A percentile compares a stretch with the other conserved stretches of the same genome.
phyloP scores from a whole-genome alignment of 2,329 filamentous ascomycete species.

The Neocucurbitaria cava region DNA sequence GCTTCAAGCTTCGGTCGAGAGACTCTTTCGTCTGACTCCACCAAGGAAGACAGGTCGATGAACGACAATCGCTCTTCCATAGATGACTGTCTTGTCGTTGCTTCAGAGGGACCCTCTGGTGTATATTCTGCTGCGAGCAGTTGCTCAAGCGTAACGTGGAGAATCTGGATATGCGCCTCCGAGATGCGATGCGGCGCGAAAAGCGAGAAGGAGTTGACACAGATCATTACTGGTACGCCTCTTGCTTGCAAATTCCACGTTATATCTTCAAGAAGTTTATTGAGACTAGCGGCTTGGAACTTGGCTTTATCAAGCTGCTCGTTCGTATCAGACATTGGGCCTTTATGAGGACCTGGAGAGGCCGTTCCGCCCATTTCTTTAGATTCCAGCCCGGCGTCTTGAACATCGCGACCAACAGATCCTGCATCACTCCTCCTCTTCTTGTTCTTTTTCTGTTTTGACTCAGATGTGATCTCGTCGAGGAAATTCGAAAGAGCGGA shows the following conservation, averaged over 20 bases:
- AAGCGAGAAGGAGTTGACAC: conserved; percentile 31
- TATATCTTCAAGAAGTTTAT: conserved; percentile 28
- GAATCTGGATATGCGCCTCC: conserved; percentile 30
- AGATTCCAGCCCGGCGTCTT: background rate
- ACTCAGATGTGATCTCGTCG: conserved; percentile 13
- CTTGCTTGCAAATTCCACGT: conserved; percentile 22
- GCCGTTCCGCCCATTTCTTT: background rate
- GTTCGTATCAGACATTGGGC: conserved; percentile 9
- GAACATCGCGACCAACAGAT: background rate
- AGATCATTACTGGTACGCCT: conserved; percentile 31
- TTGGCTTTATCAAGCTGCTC: conserved; percentile 15
- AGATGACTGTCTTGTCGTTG: background rate
- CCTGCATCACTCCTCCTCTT: background rate
- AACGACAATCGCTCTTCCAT: conserved; percentile 16
- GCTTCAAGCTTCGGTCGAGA: conserved; percentile 9
- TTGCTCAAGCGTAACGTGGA: conserved; percentile 16
- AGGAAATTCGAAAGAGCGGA: conserved; percentile 24
- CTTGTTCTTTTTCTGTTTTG: conserved; percentile 2
- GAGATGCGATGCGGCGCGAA: conserved; percentile 31
- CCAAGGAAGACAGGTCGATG: conserved; percentile 21
- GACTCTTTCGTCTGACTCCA: conserved; percentile 3
- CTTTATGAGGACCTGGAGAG: background rate
- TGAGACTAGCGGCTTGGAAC: conserved; percentile 19
- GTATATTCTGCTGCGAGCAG: conserved; percentile 9
- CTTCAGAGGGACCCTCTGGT: background rate